phyloP scores from a whole-genome alignment of 2,329 filamentous ascomycete genomes.

The Scedosporium aurantiacum region DNA sequence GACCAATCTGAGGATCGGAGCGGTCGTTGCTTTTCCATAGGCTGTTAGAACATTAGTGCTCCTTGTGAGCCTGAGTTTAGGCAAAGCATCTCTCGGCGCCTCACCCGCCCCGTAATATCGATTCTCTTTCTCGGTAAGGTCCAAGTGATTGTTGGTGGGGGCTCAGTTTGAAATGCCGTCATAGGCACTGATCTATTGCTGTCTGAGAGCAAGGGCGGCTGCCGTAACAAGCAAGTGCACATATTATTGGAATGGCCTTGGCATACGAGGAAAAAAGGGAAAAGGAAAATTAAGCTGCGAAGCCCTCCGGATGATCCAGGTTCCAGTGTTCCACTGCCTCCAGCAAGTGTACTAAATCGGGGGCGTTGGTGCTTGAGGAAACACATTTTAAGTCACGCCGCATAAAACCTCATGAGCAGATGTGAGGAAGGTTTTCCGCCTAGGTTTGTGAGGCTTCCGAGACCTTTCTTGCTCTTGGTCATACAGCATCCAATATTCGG shows the following conservation, averaged over 20 bases:
- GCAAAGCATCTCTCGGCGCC: slow-evolving; percentile 7
- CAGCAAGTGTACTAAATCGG: too few relatives aligned
- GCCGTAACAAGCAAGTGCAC: background rate
- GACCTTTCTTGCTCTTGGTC: background rate
- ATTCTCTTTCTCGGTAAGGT: background rate
- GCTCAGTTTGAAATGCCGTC: background rate
- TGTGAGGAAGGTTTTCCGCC: background rate
- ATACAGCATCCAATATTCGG: background rate
- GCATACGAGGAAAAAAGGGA: background rate
- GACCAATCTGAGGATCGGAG: background rate
- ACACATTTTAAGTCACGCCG: background rate
- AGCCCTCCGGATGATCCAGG: background rate
- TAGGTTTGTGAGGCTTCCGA: background rate
- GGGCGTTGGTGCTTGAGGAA: background rate
- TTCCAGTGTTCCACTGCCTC: background rate
- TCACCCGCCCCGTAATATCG: background rate
- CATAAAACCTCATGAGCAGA: background rate
- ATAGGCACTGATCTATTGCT: background rate
- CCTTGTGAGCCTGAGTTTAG: slow-evolving; percentile 2
- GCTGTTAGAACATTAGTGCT: background rate
- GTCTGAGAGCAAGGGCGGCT: background rate
- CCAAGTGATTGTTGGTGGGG: background rate
- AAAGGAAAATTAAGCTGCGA: background rate
- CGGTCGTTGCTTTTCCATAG: slow-evolving; percentile 1
- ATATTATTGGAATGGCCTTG: background rate